These are phyloP conservation scores for Mycena chlorophos DNA, from an alignment of 768 basidiomycete genomes.

Conservation along the genomic window DNA sequence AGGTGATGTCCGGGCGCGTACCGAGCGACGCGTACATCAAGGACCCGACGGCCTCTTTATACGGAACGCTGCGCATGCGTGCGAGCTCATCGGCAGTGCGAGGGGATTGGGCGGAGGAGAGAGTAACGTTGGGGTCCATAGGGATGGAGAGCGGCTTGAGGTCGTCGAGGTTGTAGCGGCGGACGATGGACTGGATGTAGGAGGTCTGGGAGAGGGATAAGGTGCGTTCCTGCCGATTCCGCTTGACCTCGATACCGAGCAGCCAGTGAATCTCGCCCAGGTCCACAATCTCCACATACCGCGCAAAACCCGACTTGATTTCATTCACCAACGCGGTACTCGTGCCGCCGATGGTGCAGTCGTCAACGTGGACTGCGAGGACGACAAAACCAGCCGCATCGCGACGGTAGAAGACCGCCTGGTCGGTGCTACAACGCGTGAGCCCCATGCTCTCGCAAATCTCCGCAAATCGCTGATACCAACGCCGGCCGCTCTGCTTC, in stretches of 20 bases:
- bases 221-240: slow-evolving; percentile 14
- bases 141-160: slow-evolving; percentile 20
- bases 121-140: slow-evolving; percentile 15
- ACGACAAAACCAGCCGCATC: slow-evolving; percentile 4
- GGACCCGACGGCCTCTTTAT: slow-evolving; percentile 23
- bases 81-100: slow-evolving; percentile 10
- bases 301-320: slow-evolving; percentile 15
- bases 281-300: slow-evolving; percentile 16
- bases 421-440: slow-evolving; percentile 9
- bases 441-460: slow-evolving; percentile 3
- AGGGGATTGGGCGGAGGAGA: slow-evolving; percentile 16
- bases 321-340: slow-evolving; percentile 8
- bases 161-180: slow-evolving; percentile 25
- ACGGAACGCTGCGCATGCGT: slow-evolving; percentile 23
- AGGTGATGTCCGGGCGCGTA: slow-evolving; percentile 29
- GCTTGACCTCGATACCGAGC: slow-evolving; percentile 14
- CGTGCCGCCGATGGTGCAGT: slow-evolving; percentile 21
- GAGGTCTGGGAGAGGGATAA: slow-evolving; percentile 27
- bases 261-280: slow-evolving; percentile 25
- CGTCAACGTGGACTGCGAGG: slow-evolving; percentile 16
- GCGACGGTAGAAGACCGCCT: slow-evolving; percentile 14
- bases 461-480: slow-evolving; percentile 10
- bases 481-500: slow-evolving; percentile 11
- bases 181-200: slow-evolving; percentile 26
- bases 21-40: slow-evolving; percentile 26